Conservation (phyloP, 2,329 filamentous ascomycete genomes). For the Sordariomycetes sp. region DNA sequence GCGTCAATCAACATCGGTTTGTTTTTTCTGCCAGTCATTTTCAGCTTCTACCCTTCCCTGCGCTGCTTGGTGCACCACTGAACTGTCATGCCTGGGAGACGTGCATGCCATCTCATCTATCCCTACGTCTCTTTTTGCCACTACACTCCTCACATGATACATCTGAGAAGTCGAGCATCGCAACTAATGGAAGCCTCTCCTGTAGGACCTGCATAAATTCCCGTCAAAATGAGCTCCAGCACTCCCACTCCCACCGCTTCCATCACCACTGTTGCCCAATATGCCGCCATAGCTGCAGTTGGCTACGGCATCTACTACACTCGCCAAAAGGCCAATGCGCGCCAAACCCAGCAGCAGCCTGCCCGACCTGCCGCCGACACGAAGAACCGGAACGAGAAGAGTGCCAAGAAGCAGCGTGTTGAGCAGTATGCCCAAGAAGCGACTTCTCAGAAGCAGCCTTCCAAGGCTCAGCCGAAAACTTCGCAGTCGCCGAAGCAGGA, state of each 20-base stretch:
- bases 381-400: slow-evolving; percentile 24
- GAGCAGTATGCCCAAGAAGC: slow-evolving; percentile 12
- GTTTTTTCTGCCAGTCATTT: not conserved
- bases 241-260: not conserved
- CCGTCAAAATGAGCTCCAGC: slow-evolving; percentile 10
- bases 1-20: not conserved
- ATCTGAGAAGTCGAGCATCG: too few relatives aligned
- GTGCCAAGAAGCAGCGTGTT: slow-evolving; percentile 34
- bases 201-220: too few relatives aligned
- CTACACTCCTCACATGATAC: too few relatives aligned
- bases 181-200: too few relatives aligned
- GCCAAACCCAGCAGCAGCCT: not conserved
- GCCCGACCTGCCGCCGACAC: slow-evolving; percentile 1
- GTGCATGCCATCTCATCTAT: not conserved
- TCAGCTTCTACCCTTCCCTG: not conserved
- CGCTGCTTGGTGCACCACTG: too few relatives aligned
- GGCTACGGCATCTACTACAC: slow-evolving; percentile 23
- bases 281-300: slow-evolving; percentile 23
- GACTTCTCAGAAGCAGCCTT: not conserved
- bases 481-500: slow-evolving; percentile 13
- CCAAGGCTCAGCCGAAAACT: not conserved
- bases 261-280: slow-evolving; percentile 20
- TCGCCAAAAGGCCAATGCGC: slow-evolving; percentile 14
- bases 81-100: too few relatives aligned
- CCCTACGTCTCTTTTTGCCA: too few relatives aligned